These are phyloP conservation scores for Fusarium sp. DNA, from an alignment of 2,329 filamentous ascomycete species.

Conservation along the genomic window DNA sequence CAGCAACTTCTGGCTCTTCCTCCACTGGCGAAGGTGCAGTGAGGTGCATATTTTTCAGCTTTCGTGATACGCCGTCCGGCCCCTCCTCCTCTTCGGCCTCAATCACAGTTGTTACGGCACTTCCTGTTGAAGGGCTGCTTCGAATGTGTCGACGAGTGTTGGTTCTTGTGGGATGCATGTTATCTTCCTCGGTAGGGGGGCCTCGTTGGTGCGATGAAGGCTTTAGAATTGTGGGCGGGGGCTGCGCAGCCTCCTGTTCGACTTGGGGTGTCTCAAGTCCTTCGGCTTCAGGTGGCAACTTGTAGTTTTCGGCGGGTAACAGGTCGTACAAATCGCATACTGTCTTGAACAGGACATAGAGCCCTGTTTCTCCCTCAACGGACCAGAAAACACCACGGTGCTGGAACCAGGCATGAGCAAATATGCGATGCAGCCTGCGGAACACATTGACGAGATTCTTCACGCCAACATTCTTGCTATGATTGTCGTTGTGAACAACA, in stretches of 20 bases:
- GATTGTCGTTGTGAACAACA: slow-evolving; percentile 64
- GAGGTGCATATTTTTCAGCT: slow-evolving; percentile 61
- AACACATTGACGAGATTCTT: slow-evolving; percentile 96
- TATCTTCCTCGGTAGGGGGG: slow-evolving; percentile 57
- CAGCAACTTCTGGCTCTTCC: slow-evolving; percentile 54
- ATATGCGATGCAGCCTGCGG: slow-evolving; percentile 92
- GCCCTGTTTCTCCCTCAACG: slow-evolving; percentile 87
- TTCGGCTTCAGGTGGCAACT: slow-evolving; percentile 91
- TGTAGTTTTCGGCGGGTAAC: slow-evolving; percentile 94
- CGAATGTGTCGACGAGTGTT: slow-evolving; percentile 86
- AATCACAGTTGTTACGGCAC: slow-evolving; percentile 81
- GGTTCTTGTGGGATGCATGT: slow-evolving; percentile 66
- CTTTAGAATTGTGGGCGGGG: slow-evolving; percentile 53
- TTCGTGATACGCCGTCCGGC: slow-evolving; percentile 58
- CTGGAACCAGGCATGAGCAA: slow-evolving; percentile 98
- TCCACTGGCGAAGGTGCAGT: slow-evolving; percentile 70
- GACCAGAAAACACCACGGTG: slow-evolving; percentile 96
- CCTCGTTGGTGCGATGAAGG: slow-evolving; percentile 48
- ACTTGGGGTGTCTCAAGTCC: slow-evolving; percentile 70
- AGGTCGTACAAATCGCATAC: slow-evolving; percentile 93
- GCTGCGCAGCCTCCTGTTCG: slow-evolving; percentile 57
- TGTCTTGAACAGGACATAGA: slow-evolving; percentile 97
- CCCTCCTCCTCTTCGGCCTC: slow-evolving; percentile 83
- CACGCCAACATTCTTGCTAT: slow-evolving; percentile 72
- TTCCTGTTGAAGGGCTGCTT: slow-evolving; percentile 83